Percentiles rank a stretch among this genome's conserved stretches.
Conservation (phyloP, 257 asterid species). For the Primulina tabacum region DNA sequence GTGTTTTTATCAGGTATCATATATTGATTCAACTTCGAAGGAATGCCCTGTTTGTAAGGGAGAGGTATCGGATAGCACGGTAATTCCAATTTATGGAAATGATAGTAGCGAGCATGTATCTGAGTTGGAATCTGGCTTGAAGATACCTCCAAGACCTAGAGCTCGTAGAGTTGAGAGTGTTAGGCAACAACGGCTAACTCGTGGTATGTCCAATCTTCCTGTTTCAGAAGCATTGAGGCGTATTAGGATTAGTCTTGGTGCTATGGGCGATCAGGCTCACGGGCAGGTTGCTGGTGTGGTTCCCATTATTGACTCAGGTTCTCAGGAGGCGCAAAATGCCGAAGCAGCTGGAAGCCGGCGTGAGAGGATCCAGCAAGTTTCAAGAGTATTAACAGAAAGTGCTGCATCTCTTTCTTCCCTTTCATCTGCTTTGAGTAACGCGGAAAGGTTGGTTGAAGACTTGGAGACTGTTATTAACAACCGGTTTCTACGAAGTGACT, state of each 20-base stretch:
- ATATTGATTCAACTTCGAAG: conserved; percentile 49
- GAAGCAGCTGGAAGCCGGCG: conserved; percentile 36
- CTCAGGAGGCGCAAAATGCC: conserved; percentile 33
- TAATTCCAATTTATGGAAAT: conserved; percentile 53
- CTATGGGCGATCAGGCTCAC: conserved; percentile 34
- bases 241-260: conserved; percentile 45
- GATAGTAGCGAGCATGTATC: conserved; percentile 30
- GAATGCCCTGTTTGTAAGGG: conserved; percentile 81
- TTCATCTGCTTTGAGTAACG: conserved; percentile 65
- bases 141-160: conserved; percentile 70
- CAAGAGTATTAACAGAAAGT: conserved; percentile 70
- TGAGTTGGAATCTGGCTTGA: conserved; percentile 38
- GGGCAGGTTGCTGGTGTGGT: conserved; percentile 27
- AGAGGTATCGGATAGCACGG: conserved; percentile 36
- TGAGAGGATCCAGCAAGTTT: conserved; percentile 52
- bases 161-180: conserved; percentile 59
- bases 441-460: conserved; percentile 71
- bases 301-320: conserved; percentile 22
- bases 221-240: conserved; percentile 52
- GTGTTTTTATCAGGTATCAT: conserved; percentile 60
- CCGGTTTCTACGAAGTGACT: conserved; percentile 34
- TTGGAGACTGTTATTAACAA: conserved; percentile 58
- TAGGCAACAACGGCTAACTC: conserved; percentile 45
- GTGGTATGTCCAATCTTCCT: conserved; percentile 42
- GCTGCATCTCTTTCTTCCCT: conserved; percentile 72